Percentiles rank a stretch among this genome's conserved stretches.
These are phyloP conservation scores for Micromonas commoda DNA, from an alignment of 139 green algal species.

Conservation along the genomic window DNA sequence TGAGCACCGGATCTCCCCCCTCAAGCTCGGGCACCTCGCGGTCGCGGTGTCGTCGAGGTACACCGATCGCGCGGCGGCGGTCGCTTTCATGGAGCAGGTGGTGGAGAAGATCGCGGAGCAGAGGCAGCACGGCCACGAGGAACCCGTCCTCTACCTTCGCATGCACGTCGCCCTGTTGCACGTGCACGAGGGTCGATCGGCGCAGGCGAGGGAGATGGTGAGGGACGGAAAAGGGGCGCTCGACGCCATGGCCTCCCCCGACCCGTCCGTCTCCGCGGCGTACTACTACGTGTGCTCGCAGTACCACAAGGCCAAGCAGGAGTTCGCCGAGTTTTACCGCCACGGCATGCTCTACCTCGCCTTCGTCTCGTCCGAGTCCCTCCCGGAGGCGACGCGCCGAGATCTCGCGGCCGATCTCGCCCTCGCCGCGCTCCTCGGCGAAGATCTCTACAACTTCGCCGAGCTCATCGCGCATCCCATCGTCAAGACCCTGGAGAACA, in stretches of 20 bases:
- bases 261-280: conserved; percentile 76
- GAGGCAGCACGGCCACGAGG: conserved; percentile 37
- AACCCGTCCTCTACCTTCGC: conserved; percentile 80
- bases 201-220: conserved; percentile 52
- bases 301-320: conserved; percentile 72
- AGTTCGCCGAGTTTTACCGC: conserved; percentile 89
- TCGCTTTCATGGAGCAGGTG: conserved; percentile 57
- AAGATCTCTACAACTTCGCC: conserved; percentile 93
- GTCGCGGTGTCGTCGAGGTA: conserved; percentile 51
- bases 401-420: conserved; percentile 86
- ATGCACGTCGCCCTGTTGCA: conserved; percentile 87
- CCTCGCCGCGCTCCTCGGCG: conserved; percentile 87
- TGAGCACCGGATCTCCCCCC: conserved; percentile 81
- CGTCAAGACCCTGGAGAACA: conserved; percentile 40
- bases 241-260: conserved; percentile 59
- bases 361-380: conserved; percentile 72
- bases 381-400: conserved; percentile 53
- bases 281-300: conserved; percentile 77
- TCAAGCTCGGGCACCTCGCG: conserved; percentile 76
- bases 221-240: conserved; percentile 70
- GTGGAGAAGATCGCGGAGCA: conserved; percentile 58
- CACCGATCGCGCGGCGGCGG: conserved; percentile 37
- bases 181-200: conserved; percentile 45
- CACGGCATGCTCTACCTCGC: conserved; percentile 80
- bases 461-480: conserved; percentile 97